phyloP scores from a whole-genome alignment of 2,329 filamentous ascomycete species.

The Fusarium pseudoanthophilum region DNA sequence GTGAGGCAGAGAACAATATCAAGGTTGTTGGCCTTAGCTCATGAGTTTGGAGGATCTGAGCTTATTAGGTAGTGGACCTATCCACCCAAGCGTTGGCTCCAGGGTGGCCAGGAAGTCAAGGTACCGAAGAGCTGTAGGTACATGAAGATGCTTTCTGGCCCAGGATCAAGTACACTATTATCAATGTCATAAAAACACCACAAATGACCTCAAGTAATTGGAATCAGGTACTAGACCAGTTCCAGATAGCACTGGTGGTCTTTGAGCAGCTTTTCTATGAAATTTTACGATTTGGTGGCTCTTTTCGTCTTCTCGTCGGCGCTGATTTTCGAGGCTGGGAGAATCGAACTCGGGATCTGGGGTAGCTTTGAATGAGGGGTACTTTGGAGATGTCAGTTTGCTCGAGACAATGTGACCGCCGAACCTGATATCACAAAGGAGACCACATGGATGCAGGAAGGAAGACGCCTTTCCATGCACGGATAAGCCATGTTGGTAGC shows the following conservation, averaged over 20 bases:
- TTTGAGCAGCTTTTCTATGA: accelerated
- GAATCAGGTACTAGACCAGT: accelerated
- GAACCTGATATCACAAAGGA: neutral
- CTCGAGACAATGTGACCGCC: conserved; percentile 3
- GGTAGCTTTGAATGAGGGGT: neutral
- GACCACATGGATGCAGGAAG: neutral
- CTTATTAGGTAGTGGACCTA: conserved; percentile 8
- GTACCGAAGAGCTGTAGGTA: neutral
- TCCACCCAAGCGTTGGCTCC: conserved; percentile 21
- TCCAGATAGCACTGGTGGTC: accelerated
- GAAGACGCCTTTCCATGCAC: neutral
- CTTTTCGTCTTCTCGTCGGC: neutral
- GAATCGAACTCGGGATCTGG: neutral
- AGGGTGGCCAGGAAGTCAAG: neutral
- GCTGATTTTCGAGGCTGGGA: neutral
- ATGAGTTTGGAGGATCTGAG: conserved; percentile 18
- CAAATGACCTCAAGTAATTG: neutral
- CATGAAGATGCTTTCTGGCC: neutral
- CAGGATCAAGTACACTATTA: neutral
- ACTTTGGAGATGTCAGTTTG: neutral
- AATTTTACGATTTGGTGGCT: accelerated
- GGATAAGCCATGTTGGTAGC: neutral
- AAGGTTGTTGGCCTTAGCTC: conserved; percentile 36
- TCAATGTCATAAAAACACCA: neutral
- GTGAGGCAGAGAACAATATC: conserved; percentile 46